Base-by-base conservation (phyloP, 1,284 basidiomycete species). In the Volvariella surrecta region DNA sequence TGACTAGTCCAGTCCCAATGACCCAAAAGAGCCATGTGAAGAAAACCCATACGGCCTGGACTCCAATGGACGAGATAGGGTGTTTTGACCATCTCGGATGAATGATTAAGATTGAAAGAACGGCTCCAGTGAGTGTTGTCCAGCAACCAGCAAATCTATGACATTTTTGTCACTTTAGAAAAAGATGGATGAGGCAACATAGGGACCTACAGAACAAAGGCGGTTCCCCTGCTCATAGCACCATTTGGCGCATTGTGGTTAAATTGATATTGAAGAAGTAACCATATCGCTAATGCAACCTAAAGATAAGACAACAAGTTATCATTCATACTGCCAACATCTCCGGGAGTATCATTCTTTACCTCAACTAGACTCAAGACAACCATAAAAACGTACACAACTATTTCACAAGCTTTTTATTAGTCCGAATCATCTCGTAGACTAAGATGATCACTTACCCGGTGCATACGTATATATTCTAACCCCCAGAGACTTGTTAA, bases 21-120 rank as follows among this genome's bases (percentile, higher is more conserved):
- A 77, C 62, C 77, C 78, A 80, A 32, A 76, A 62, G 16, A 68
- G 50, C 71, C 73, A 77, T n/a, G 74, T 76, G 1, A 67, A 44
- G 19, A 75, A 57, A 1, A 69, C 55, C 76, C 77, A 79, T 31
- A 76, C 54, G 10, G 64, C 64, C 52, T 81, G 79, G 0, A 73
- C 62, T 6, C 76, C 76, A 37, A 80, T 57, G 11, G 78, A 79
- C 13, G 70, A 64, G 13, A 76, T 47, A 2, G 70, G 64, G 45
- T 67, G 66, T 44, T 59, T 67, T 13, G 73, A 71, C 67, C 71
- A 76, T 6, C 57, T 57, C 1, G 77, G 76, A 50, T 79, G 77
- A 3, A 79, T 56, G 53, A 79, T 74, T 32, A 79, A 63, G 32
- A 79, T 54, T 19, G 70, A 67, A 44, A 71, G 74, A n/a, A 58